phyloP scores from a whole-genome alignment of 768 basidiomycete species.

The Amanita molliuscula region DNA sequence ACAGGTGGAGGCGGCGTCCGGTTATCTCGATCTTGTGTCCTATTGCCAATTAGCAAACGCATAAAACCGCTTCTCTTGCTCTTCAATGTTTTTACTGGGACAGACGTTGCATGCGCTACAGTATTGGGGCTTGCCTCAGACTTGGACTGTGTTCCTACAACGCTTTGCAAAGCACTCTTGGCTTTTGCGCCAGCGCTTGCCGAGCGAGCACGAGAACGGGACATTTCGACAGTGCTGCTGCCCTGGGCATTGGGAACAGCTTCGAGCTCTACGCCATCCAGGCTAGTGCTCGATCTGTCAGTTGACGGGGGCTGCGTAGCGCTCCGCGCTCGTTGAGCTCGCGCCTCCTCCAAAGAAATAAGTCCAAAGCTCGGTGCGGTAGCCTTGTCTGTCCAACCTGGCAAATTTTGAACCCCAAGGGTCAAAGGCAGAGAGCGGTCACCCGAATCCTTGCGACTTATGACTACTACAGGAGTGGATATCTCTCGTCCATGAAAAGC shows the following conservation, averaged over 20 bases:
- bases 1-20: conserved; percentile 43
- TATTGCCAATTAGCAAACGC: conserved; percentile 57
- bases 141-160: conserved; percentile 26
- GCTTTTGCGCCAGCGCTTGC: conserved; percentile 50
- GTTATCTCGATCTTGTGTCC: conserved; percentile 38
- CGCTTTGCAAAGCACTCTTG: conserved; percentile 34
- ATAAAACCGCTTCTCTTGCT: conserved; percentile 80
- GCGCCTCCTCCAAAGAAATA: conserved; percentile 72
- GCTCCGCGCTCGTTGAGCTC: conserved; percentile 56
- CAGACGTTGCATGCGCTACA: conserved; percentile 8
- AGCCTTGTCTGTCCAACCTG: conserved; percentile 43
- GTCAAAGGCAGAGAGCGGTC: conserved; percentile 17
- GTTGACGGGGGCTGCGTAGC: conserved; percentile 25
- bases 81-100: conserved; percentile 40
- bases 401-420: conserved; percentile 21
- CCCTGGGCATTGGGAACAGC: conserved; percentile 12
- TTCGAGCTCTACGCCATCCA: conserved; percentile 19
- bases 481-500: conserved; percentile 40
- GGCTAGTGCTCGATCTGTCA: conserved; percentile 15
- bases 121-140: conserved; percentile 21
- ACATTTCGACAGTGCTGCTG: conserved; percentile 7
- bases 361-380: conserved; percentile 46
- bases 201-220: conserved; percentile 39
- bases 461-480: conserved; percentile 41
- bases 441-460: conserved; percentile 14